These are phyloP conservation scores for Sporothrix pallida DNA, from an alignment of 2,329 filamentous ascomycete species.

Conservation along the genomic window DNA sequence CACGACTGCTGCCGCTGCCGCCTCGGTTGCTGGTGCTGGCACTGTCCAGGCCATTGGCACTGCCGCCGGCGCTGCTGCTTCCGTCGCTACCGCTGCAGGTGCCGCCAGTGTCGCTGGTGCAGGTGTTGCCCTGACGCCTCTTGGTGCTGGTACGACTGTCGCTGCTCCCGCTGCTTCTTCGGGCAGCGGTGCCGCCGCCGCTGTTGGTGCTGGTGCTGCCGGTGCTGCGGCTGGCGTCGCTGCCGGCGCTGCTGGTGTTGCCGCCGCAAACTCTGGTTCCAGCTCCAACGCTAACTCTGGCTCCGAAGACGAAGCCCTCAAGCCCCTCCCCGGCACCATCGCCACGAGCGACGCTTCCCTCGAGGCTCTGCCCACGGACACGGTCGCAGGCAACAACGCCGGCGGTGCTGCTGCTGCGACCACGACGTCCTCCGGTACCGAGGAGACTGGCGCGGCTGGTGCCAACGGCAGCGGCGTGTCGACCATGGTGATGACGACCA, in stretches of 20 bases:
- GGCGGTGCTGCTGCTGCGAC: background rate
- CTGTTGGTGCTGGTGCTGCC: background rate
- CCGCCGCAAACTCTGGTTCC: background rate
- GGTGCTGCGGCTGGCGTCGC: background rate
- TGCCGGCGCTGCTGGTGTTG: background rate
- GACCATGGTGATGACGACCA: slow-evolving; percentile 36
- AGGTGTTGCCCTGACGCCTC: background rate
- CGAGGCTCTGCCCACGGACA: slow-evolving; percentile 32
- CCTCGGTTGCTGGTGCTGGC: slow-evolving; percentile 9
- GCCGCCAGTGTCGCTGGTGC: background rate
- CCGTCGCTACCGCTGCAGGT: background rate
- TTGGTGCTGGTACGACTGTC: background rate
- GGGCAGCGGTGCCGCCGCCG: background rate
- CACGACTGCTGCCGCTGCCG: background rate
- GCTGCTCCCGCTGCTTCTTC: background rate
- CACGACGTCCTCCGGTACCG: background rate
- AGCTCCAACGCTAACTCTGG: no score
- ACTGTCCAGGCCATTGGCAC: background rate
- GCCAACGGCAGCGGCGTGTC: slow-evolving; percentile 29
- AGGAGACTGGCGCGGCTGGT: background rate
- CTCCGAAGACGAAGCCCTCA: slow-evolving; percentile 9
- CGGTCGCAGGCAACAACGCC: background rate
- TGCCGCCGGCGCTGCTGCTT: background rate
- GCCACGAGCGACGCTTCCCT: slow-evolving; percentile 26
- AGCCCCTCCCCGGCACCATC: slow-evolving; percentile 33